Evolutionary conservation across 2,329 filamentous ascomycete species (phyloP), one percentile per base, ranked within the genome.

Genomic region (Lithohypha guttulata): DNA sequence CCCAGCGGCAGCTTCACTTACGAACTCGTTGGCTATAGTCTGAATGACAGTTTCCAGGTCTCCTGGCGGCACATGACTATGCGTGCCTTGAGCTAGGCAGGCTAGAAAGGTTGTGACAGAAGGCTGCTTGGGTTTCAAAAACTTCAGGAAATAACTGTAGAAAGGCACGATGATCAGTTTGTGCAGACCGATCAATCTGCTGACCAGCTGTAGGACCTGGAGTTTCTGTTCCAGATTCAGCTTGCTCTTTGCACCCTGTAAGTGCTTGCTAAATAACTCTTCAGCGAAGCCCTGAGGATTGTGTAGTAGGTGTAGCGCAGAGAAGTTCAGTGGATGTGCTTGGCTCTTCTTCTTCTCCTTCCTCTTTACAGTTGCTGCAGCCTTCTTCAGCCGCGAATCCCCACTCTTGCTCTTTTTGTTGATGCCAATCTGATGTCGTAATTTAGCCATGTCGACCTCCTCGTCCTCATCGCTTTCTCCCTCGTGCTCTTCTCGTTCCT

Each of bases 21-120:
- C 89, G 55, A 98, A 98, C 59, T 98, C 91, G 55, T 96, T 95
- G 21, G 91, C 89, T 53, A 98, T 96, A 65, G 95, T 96, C 58
- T 85, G 80, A 2, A 98, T 69, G 3, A 96, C 65, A 0, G 91
- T 89, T 58, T 96, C 87, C 8, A 98, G 69, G 0, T 79, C 82
- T 66, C 98, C 91, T 0, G 89, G 89, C 0, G 91, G 91, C 0
- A 98, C 87, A 25, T 94, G 71, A 47, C 79, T 82, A 58, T 98
- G 91, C 6, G 85, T 86, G 3, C 84, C 83, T 64, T 96, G 91
- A 0, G 91, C 91, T 41, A 96, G 71, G 8, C 81, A 93, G 9
- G 91, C 91, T 42, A 98, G 68, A 62, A 96, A 93, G 0, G 85
- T 86, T 0, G 91, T 96, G 49, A 96, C 91, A 1, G 78, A 85